Conservation (phyloP, 805 yeast genomes). For the Scheffersomyces spartinae region DNA sequence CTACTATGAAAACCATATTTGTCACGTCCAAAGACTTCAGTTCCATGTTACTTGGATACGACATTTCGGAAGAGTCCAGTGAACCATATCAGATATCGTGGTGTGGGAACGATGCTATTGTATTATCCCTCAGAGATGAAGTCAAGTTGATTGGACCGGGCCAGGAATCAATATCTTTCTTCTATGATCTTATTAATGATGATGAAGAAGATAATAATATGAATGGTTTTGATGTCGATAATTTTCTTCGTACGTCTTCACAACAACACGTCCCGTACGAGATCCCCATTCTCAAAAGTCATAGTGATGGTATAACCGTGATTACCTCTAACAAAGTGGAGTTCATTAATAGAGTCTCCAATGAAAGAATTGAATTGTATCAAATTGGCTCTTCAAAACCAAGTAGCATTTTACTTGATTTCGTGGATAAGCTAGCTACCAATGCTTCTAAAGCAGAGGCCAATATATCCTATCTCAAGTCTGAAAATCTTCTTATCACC, state of each 20-base stretch:
- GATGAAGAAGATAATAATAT: no score
- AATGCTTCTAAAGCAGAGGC: slow-evolving; percentile 78
- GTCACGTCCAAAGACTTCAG: slow-evolving; percentile 39
- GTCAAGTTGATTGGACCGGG: slow-evolving; percentile 63
- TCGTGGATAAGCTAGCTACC: slow-evolving; percentile 44
- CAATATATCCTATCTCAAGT: slow-evolving; percentile 43
- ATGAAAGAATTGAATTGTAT: slow-evolving; percentile 48
- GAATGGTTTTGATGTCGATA: slow-evolving; percentile 17
- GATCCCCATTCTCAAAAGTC: slow-evolving; percentile 36
- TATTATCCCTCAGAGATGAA: slow-evolving; percentile 51
- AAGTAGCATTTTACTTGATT: slow-evolving; percentile 72
- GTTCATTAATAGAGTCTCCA: slow-evolving; percentile 52
- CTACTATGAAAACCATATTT: slow-evolving; percentile 27
- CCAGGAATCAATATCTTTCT: slow-evolving; percentile 44
- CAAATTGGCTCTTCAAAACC: slow-evolving; percentile 78
- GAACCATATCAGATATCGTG: slow-evolving; percentile 47
- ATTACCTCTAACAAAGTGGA: slow-evolving; percentile 48
- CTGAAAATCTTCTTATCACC: slow-evolving; percentile 29
- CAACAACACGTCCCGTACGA: slow-evolving; percentile 13
- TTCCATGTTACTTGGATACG: slow-evolving; percentile 32
- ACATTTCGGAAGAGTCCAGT: slow-evolving; percentile 25
- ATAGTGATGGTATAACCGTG: slow-evolving; percentile 60
- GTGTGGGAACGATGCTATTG: slow-evolving; percentile 82
- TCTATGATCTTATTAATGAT: slow-evolving; percentile 23
- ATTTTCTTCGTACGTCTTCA: slow-evolving; percentile 5